Base-by-base conservation (phyloP, 2,329 filamentous ascomycete genomes). In the Mycocentrospora acerina region DNA sequence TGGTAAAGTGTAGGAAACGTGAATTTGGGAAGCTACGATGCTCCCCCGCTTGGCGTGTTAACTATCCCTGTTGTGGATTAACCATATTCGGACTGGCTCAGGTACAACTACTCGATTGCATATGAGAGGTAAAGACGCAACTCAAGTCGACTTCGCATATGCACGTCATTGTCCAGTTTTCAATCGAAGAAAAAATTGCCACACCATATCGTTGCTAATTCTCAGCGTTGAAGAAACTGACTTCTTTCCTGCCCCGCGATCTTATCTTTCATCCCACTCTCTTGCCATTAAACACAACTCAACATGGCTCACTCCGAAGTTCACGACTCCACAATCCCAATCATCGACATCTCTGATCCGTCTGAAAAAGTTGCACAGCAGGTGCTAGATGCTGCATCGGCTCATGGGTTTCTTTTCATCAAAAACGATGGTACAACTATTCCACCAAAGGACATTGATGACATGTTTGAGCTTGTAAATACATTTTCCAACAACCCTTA, bases 371-470 rank as follows among this genome's bases (percentile, higher is more conserved):
- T 86, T 35, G 80, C 80, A 38, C 78, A 82, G 47, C 77, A 76
- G 40, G 71, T 97, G 28, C 81, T 96, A 28, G 79, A 86, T 44
- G 91, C 91, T 1, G 90, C 90, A 2, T 80, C 82, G 25, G 82
- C 84, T 37, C 85, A 90, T 68, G 91, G 91, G 45, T 97, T 97
- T 67, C 80, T 96, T 45, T 97, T 93, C 64, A 82, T 97, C 57
- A 84, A 82, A 60, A 90, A 88, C 59, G 77, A 81, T 15, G 85
- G 83, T 29, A 74, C 76, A 10, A 81, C 85, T 6, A 88, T 96
- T 32, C 73, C 84, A 0, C 69, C 76, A 0, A 68, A 77, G 18
- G 78, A 83, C 36, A 81, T 96, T 27, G 76, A 86, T 8, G 71
- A 74, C 29, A 83, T 86, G 7, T 97, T 96, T 71, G 71, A 77